These are phyloP conservation scores for Metschnikowia amazonensis DNA, from an alignment of 805 yeast genomes.

Conservation along the genomic window DNA sequence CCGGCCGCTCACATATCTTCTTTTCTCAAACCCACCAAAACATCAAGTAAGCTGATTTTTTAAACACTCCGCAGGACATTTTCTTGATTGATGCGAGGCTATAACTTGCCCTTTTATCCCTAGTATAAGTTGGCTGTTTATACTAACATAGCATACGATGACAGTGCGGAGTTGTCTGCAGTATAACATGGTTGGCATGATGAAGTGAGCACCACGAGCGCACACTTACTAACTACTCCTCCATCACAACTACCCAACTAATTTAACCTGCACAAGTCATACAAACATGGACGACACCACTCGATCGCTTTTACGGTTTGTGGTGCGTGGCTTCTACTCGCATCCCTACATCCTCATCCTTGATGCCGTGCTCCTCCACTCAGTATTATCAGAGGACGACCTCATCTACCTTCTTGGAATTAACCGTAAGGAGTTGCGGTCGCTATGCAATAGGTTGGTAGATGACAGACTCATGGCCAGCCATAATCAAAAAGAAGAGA, in stretches of 20 bases:
- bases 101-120: background rate
- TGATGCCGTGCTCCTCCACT: constrained; percentile 84
- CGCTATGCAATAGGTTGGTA: constrained; percentile 71
- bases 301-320: constrained; percentile 64
- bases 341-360: constrained; percentile 77
- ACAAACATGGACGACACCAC: constrained; percentile 40
- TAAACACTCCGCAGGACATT: no score
- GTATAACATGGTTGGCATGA: background rate
- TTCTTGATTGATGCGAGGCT: no score
- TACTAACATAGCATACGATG: background rate
- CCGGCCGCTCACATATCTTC: background rate
- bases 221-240: background rate
- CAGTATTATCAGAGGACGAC: constrained; percentile 91
- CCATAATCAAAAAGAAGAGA: constrained; percentile 64
- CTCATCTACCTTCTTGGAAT: constrained; percentile 75
- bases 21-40: no score
- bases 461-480: constrained; percentile 78
- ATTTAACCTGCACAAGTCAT: background rate
- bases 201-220: background rate
- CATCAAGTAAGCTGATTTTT: no score
- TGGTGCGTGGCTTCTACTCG: constrained; percentile 82
- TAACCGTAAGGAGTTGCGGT: constrained; percentile 80
- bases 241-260: background rate
- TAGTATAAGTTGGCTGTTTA: background rate
- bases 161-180: background rate